Percentiles rank a stretch among this genome's conserved stretches.
phyloP scores from a whole-genome alignment of 2,329 filamentous ascomycete species.

The Ophiostoma himal-ulmi region DNA sequence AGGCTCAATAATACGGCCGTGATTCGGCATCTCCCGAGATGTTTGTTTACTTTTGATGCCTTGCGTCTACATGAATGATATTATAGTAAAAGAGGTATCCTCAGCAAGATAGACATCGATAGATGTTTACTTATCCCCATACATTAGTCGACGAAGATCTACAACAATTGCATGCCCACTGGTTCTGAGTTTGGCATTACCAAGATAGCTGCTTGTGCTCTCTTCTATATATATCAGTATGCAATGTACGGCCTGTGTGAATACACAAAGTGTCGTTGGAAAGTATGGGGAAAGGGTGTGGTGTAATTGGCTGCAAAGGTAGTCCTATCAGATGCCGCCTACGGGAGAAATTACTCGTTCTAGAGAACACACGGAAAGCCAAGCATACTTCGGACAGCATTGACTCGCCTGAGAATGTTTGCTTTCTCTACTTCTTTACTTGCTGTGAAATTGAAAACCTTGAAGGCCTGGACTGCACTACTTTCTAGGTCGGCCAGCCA shows the following conservation, averaged over 20 bases:
- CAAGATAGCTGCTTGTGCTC: too few relatives aligned
- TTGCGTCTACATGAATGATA: background rate
- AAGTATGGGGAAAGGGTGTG: background rate
- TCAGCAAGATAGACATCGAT: too few relatives aligned
- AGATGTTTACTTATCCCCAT: too few relatives aligned
- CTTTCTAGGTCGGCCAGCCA: background rate
- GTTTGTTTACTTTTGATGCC: background rate
- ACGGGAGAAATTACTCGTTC: constrained; percentile 5
- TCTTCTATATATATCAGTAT: background rate
- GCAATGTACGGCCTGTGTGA: background rate
- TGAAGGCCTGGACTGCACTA: background rate
- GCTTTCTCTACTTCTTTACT: background rate
- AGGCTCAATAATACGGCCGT: background rate
- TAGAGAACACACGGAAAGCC: background rate
- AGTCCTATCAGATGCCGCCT: constrained; percentile 9
- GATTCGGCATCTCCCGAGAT: background rate
- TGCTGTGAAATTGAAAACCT: background rate
- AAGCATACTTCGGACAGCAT: background rate
- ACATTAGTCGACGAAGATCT: too few relatives aligned
- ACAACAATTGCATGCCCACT: too few relatives aligned
- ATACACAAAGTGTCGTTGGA: background rate
- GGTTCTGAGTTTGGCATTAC: too few relatives aligned
- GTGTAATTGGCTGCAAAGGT: background rate
- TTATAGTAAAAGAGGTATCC: background rate
- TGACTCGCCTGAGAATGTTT: background rate